These are phyloP conservation scores for Candida incommunis DNA, from an alignment of 805 yeast genomes.

Conservation along the genomic window DNA sequence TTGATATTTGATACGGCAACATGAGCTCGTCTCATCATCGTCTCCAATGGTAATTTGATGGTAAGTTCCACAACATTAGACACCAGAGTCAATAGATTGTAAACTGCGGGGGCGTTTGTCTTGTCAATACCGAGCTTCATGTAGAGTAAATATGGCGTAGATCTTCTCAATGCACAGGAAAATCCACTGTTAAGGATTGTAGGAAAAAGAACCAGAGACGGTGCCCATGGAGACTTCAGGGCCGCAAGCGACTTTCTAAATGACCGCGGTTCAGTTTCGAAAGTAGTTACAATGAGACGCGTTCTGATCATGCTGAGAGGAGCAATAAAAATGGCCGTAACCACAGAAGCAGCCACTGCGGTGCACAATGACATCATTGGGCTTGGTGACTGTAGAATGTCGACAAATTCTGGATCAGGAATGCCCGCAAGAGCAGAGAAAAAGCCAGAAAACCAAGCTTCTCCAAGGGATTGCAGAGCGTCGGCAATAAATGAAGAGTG, in stretches of 20 bases:
- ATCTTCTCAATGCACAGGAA: slow-evolving; percentile 42
- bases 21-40: slow-evolving; percentile 73
- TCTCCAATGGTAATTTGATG: slow-evolving; percentile 76
- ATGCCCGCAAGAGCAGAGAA: slow-evolving; percentile 65
- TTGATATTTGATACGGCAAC: slow-evolving; percentile 35
- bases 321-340: slow-evolving; percentile 58
- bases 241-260: slow-evolving; percentile 50
- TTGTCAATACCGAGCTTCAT: slow-evolving; percentile 52
- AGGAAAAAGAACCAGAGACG: slow-evolving; percentile 48
- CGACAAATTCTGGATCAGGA: slow-evolving; percentile 83
- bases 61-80: slow-evolving; percentile 58
- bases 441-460: slow-evolving; percentile 87
- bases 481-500: slow-evolving; percentile 63
- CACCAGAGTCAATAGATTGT: slow-evolving; percentile 41
- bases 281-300: slow-evolving; percentile 56
- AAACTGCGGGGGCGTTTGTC: slow-evolving; percentile 45
- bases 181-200: slow-evolving; percentile 51
- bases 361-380: slow-evolving; percentile 54
- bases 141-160: slow-evolving; percentile 53
- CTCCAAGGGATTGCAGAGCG: slow-evolving; percentile 61
- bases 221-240: slow-evolving; percentile 37
- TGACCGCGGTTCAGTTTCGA: slow-evolving; percentile 42
- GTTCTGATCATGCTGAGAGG: slow-evolving; percentile 77
- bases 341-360: slow-evolving; percentile 54
- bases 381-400: slow-evolving; percentile 65